phyloP scores from a whole-genome alignment of 2,329 filamentous ascomycete genomes.

The Ophiostoma piceae region DNA sequence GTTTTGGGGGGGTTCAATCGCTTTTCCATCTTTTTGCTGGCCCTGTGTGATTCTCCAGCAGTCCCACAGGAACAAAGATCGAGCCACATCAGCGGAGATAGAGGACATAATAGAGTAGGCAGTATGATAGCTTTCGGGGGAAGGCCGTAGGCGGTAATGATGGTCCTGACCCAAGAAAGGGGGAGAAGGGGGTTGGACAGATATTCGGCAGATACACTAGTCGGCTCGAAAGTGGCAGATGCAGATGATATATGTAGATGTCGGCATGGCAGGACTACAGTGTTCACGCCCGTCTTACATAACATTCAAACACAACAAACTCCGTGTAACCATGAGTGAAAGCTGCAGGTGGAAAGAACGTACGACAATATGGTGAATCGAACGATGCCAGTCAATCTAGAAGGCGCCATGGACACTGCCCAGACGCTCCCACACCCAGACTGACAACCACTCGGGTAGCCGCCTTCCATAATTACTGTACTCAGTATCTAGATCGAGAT shows the following conservation, averaged over 20 bases:
- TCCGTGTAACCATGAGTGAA: no score
- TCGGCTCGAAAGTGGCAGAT: background rate
- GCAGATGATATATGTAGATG: background rate
- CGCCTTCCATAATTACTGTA: background rate
- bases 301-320: background rate
- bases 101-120: background rate
- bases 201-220: background rate
- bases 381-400: background rate
- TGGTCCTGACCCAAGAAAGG: background rate
- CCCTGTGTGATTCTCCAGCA: background rate
- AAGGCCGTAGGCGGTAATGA: background rate
- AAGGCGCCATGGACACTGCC: background rate
- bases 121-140: background rate
- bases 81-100: background rate
- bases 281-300: background rate
- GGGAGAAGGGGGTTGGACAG: background rate
- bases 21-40: no score
- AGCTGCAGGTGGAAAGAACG: background rate
- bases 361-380: background rate
- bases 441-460: background rate
- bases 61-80: conserved; percentile 4
- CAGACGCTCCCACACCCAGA: background rate
- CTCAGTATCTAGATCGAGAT: background rate
- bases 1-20: background rate
- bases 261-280: background rate